Conservation (phyloP, 2,329 filamentous ascomycete species). For the Myriosclerotinia duriaeana region DNA sequence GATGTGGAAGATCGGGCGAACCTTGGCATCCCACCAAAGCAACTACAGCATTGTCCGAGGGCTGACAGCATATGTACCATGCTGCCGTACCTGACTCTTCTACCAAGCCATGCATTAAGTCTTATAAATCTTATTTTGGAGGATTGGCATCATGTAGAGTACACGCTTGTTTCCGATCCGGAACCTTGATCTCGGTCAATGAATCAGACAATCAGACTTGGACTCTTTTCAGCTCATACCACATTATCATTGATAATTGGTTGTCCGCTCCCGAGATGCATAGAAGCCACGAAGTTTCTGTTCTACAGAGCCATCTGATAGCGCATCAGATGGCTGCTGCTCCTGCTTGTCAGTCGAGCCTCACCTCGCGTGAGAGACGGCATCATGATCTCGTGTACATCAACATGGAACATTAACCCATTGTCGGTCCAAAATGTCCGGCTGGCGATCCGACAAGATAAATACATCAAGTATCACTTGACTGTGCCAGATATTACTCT, state of each 20-base stretch:
- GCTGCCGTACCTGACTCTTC: constrained; percentile 7
- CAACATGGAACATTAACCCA: background rate
- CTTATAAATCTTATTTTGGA: constrained; percentile 7
- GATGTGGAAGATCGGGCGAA: constrained; percentile 1
- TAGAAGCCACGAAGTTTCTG: background rate
- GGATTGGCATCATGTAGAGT: background rate
- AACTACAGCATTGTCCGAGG: constrained; percentile 21
- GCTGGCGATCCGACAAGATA: constrained; percentile 13
- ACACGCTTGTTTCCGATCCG: background rate
- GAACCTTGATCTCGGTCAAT: constrained; percentile 8
- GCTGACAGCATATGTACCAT: constrained; percentile 19
- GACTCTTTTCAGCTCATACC: constrained; percentile 11
- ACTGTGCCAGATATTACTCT: constrained; percentile 11
- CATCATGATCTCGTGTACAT: constrained; percentile 15
- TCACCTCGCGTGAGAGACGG: constrained; percentile 21
- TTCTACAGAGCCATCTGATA: constrained; percentile 1
- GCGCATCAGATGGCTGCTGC: background rate
- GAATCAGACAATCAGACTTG: background rate
- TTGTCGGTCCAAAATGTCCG: background rate
- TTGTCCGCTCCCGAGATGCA: background rate
- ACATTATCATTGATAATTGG: background rate
- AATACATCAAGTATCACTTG: constrained; percentile 21
- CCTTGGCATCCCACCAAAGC: constrained; percentile 19
- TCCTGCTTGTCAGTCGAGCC: constrained; percentile 9
- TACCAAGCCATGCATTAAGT: constrained; percentile 14